Evolutionary conservation across 2,329 filamentous ascomycete genomes (phyloP), one percentile per base, ranked within the genome.

Genomic region (Neonectria hederae): DNA sequence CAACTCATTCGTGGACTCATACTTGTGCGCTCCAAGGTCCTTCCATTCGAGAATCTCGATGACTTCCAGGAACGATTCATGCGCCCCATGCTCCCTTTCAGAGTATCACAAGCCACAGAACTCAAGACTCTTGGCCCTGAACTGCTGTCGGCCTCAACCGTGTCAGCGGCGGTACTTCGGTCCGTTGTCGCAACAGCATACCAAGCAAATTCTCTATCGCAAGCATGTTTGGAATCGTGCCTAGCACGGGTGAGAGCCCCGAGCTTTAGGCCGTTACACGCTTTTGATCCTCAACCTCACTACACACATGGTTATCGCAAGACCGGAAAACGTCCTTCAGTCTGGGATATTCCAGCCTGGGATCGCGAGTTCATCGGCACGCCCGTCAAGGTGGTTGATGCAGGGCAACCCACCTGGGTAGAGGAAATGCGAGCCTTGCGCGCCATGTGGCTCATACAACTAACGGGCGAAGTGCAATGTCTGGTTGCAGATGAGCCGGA

Each of bases 351-450:
- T 17, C 14, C 40, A 10, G 43, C 63, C 1, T 72, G 68, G 61
- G 60, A 66, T 59, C 56, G 35, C 9, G 46, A 51, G 6, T 67
- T 62, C 21, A 9, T 19, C 1, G 55, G 65, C 3, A 63, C 22
- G 9, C 60, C 63, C 10, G 55, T 17, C 2, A 49, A 55, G 9
- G 54, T 69, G 26, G 30, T 58, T 10, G 60, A 69, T 45, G 48
- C 32, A 21, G 65, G 65, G 3, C 61, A 68, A 10, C 70, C 71
- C 0, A 68, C 35, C 28, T 72, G 69, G 69, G 62, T 70, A 2
- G 70, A 73, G 35, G 69, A 70, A n/a, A 73, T 73, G 69, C 63
- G 71, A n/a, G 70, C 38, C 24, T 11, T 62, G 7, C 69, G 71
- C 5, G 69, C 68, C 30, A 14, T 72, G 8, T 73, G 69, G 70